These are phyloP conservation scores for Suhomyces terraborum DNA, from an alignment of 1,139 yeast species.

Conservation along the genomic window DNA sequence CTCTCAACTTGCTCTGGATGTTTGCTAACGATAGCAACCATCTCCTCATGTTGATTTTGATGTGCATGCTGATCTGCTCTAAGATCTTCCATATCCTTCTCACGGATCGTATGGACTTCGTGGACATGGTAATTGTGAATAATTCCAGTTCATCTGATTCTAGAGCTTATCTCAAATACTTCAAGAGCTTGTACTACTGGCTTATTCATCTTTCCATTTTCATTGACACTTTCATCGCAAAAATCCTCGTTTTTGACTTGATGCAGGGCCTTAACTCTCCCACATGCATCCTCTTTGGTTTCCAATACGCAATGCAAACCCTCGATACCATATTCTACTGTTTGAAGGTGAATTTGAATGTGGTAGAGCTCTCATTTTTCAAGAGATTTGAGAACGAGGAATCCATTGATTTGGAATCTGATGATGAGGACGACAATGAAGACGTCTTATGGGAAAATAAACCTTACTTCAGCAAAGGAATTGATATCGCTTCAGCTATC, in stretches of 20 bases:
- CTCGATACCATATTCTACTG: conserved; percentile 54
- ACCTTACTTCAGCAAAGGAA: conserved; percentile 56
- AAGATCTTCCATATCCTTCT: conserved; percentile 78
- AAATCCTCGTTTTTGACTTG: conserved; percentile 59
- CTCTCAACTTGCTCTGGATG: conserved; percentile 63
- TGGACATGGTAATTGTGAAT: conserved; percentile 42
- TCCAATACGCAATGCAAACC: conserved; percentile 70
- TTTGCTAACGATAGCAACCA: conserved; percentile 62
- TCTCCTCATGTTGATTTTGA: conserved; percentile 46
- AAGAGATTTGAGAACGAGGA: conserved; percentile 15
- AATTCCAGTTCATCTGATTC: conserved; percentile 33
- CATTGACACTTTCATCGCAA: conserved; percentile 55
- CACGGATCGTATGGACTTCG: conserved; percentile 60
- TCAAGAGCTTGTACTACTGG: conserved; percentile 27
- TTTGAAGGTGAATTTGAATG: conserved; percentile 53
- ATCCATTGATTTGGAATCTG: conserved; percentile 8
- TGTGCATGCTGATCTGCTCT: conserved; percentile 51
- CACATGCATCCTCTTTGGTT: conserved; percentile 65
- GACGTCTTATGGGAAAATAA: conserved; percentile 73
- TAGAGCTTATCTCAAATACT: conserved; percentile 28
- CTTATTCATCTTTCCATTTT: conserved; percentile 43
- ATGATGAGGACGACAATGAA: conserved; percentile 51
- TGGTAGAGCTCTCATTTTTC: conserved; percentile 54
- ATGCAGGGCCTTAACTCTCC: conserved; percentile 53
- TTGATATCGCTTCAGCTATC: conserved; percentile 54